Percentiles rank a stretch among this genome's conserved stretches.
phyloP scores from a whole-genome alignment of 805 yeast genomes.

The Cephaloascus albidus region DNA sequence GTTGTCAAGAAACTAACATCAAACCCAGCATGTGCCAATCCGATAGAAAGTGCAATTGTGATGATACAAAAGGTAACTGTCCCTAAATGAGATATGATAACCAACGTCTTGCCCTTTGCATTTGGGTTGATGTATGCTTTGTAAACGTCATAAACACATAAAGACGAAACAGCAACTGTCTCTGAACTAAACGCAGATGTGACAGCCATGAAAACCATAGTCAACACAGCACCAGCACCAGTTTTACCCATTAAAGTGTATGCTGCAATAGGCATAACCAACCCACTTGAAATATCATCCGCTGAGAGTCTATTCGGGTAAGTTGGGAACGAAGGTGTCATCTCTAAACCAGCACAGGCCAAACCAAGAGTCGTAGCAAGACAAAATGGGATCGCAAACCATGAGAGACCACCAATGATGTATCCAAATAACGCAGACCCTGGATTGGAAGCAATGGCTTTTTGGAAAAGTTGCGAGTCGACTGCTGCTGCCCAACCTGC shows the following conservation, averaged over 20 bases:
- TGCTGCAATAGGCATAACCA: constrained; percentile 24
- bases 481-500: constrained; percentile 25
- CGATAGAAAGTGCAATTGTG: constrained; percentile 25
- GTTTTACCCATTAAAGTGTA: constrained; percentile 24
- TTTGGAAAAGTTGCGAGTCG: constrained; percentile 27
- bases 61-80: constrained; percentile 32
- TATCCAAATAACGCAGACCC: constrained; percentile 31
- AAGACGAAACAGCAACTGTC: constrained; percentile 29
- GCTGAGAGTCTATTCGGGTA: constrained; percentile 28
- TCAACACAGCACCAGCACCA: constrained; percentile 30
- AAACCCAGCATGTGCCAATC: constrained; percentile 31
- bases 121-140: constrained; percentile 26
- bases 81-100: constrained; percentile 20
- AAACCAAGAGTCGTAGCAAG: constrained; percentile 25
- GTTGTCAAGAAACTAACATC: constrained; percentile 30
- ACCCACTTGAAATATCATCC: constrained; percentile 26
- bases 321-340: constrained; percentile 22
- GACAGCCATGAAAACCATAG: constrained; percentile 32
- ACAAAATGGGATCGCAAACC: constrained; percentile 33
- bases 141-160: constrained; percentile 29
- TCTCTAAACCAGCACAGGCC: constrained; percentile 25
- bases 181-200: constrained; percentile 35
- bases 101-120: constrained; percentile 27
- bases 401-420: constrained; percentile 34
- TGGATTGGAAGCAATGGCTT: constrained; percentile 35